phyloP scores from a whole-genome alignment of 2,329 filamentous ascomycete genomes.

The Fusarium illudens region DNA sequence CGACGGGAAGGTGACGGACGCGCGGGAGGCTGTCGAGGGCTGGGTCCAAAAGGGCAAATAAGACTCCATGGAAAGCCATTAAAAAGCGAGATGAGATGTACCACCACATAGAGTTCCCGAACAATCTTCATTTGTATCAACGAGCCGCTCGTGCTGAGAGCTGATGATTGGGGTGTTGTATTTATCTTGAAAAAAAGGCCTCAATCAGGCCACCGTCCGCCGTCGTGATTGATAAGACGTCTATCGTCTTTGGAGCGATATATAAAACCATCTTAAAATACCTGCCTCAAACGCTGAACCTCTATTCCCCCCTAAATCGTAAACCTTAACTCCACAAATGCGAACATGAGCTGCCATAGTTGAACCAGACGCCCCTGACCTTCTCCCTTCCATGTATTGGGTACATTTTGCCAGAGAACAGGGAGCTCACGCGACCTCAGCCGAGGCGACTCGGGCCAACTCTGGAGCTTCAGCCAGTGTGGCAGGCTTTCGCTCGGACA shows the following conservation, averaged over 20 bases:
- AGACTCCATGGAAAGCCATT: conserved; percentile 14
- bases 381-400: neutral
- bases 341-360: conserved; percentile 13
- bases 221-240: neutral
- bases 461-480: conserved; percentile 36
- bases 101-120: conserved; percentile 48
- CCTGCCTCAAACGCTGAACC: neutral
- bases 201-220: conserved; percentile 6
- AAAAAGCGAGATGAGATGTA: conserved; percentile 49
- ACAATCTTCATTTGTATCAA: conserved; percentile 47
- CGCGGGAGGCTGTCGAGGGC: conserved; percentile 79
- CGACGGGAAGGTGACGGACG: conserved; percentile 80
- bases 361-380: conserved; percentile 10
- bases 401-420: neutral
- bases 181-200: conserved; percentile 29
- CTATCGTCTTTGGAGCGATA: conserved; percentile 1
- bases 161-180: conserved; percentile 26
- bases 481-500: conserved; percentile 48
- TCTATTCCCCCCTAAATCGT: conserved; percentile 8
- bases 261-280: conserved; percentile 1
- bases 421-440: neutral
- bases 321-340: conserved; percentile 36
- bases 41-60: conserved; percentile 93
- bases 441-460: conserved; percentile 34
- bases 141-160: conserved; percentile 16